Evolutionary conservation across 2,329 filamentous ascomycete genomes (phyloP).

Genomic region (Ceratocystis ficicola): DNA sequence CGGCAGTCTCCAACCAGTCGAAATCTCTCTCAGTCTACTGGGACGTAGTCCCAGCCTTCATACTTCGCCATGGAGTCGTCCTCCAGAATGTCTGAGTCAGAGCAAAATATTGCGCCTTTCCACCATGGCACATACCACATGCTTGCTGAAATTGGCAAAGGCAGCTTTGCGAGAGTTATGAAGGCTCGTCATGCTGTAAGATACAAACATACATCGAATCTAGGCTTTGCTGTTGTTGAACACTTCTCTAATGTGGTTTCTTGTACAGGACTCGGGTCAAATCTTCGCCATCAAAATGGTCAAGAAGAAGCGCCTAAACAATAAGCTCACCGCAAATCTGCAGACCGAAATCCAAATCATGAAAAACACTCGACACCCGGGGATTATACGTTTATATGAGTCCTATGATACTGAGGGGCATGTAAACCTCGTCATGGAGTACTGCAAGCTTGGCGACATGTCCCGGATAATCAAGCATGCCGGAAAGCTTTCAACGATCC

Average conservation of each 20-base stretch:
- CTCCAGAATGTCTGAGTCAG: slow-evolving; percentile 22
- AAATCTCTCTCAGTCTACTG: neutral
- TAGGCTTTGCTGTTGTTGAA: neutral
- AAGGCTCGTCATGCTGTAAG: slow-evolving; percentile 21
- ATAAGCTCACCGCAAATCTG: slow-evolving; percentile 92
- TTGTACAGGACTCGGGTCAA: slow-evolving; percentile 9
- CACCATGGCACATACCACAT: slow-evolving; percentile 20
- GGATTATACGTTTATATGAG: slow-evolving; percentile 92
- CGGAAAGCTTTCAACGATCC: slow-evolving; percentile 64
- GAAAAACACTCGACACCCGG: slow-evolving; percentile 83
- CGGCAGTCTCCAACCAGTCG: neutral
- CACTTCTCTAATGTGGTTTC: neutral
- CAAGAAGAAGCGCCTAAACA: slow-evolving; percentile 77
- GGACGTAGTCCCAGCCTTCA: slow-evolving; percentile 13
- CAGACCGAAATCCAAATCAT: slow-evolving; percentile 93
- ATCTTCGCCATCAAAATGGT: slow-evolving; percentile 82
- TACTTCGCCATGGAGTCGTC: slow-evolving; percentile 18
- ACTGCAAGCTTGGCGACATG: slow-evolving; percentile 87
- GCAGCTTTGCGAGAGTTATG: slow-evolving; percentile 22
- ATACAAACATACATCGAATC: neutral
- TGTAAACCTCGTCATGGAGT: slow-evolving; percentile 98
- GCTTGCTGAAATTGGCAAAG: slow-evolving; percentile 20
- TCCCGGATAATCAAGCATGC: slow-evolving; percentile 95
- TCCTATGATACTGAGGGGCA: slow-evolving; percentile 77
- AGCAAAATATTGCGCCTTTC: slow-evolving; percentile 16